Evolutionary conservation across 768 basidiomycete species (phyloP).

Genomic region (Rhizopogon vesiculosus): DNA sequence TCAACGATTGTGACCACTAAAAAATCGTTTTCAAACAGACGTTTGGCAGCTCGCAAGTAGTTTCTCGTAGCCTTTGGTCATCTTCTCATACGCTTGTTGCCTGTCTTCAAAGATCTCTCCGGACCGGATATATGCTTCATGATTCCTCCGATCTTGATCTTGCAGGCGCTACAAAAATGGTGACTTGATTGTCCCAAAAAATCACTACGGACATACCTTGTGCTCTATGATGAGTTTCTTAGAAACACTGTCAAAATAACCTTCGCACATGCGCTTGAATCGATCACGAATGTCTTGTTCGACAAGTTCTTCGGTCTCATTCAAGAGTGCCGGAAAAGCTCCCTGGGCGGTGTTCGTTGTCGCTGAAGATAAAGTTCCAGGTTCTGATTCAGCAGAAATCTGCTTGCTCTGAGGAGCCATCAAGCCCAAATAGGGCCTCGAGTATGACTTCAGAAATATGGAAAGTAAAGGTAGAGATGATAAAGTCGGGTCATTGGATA

Average conservation of each 20-base stretch:
- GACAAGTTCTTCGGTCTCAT: slow-evolving; percentile 71
- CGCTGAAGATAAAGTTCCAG: slow-evolving; percentile 47
- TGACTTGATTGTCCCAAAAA: background rate
- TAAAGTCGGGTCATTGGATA: slow-evolving; percentile 82
- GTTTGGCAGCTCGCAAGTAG: slow-evolving; percentile 83
- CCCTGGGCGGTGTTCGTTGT: slow-evolving; percentile 26
- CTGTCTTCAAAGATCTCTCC: slow-evolving; percentile 99
- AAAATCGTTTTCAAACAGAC: slow-evolving; percentile 37
- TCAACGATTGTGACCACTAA: slow-evolving; percentile 7
- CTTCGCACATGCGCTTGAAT: slow-evolving; percentile 90
- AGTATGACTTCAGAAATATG: slow-evolving; percentile 92
- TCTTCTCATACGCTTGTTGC: slow-evolving; percentile 98
- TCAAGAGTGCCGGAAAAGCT: slow-evolving; percentile 36
- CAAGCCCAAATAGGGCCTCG: slow-evolving; percentile 83
- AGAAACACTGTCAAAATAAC: slow-evolving; percentile 87
- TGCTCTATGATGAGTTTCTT: slow-evolving; percentile 93
- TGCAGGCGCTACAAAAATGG: slow-evolving; percentile 66
- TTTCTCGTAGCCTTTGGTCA: slow-evolving; percentile 95
- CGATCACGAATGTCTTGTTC: slow-evolving; percentile 83
- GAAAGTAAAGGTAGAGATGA: slow-evolving; percentile 87
- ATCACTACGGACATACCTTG: slow-evolving; percentile 46
- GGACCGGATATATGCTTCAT: slow-evolving; percentile 98
- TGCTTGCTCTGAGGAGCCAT: slow-evolving; percentile 54
- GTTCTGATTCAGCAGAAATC: slow-evolving; percentile 48
- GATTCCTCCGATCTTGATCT: slow-evolving; percentile 95